Conservation (phyloP, 495 filamentous ascomycete species). For the Choiromyces venosus region DNA sequence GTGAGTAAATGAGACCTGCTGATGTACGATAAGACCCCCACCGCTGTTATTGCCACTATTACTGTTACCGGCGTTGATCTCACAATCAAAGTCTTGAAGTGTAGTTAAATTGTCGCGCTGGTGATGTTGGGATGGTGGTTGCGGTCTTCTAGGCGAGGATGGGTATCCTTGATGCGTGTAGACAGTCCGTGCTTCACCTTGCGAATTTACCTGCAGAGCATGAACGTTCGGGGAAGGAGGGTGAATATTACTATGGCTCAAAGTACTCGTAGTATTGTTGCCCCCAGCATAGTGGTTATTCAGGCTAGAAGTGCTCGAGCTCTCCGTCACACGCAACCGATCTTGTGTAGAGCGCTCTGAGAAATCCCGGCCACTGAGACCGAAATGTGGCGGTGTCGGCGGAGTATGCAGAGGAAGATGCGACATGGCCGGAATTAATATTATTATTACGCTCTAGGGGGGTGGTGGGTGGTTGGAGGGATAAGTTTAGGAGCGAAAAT, state of each 20-base stretch:
- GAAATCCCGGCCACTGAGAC: constrained; percentile 26
- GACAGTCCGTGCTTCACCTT: constrained; percentile 35
- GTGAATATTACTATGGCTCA: constrained; percentile 13
- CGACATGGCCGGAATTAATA: constrained; percentile 34
- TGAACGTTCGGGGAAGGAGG: constrained; percentile 34
- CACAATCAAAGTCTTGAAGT: constrained; percentile 22
- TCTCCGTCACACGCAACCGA: constrained; percentile 30
- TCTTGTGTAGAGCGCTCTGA: constrained; percentile 28
- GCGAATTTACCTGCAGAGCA: constrained; percentile 30
- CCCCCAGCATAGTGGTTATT: constrained; percentile 31
- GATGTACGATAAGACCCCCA: constrained; percentile 3
- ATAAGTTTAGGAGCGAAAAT: constrained; percentile 14
- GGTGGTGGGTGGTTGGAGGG: constrained; percentile 14
- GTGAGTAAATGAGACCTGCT: constrained; percentile 26
- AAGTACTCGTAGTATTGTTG: constrained; percentile 18
- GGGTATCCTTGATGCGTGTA: constrained; percentile 31
- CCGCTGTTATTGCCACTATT: constrained; percentile 20
- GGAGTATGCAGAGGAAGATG: constrained; percentile 26
- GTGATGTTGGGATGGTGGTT: constrained; percentile 24
- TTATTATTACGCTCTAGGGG: constrained; percentile 36
- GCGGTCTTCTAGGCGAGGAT: constrained; percentile 22
- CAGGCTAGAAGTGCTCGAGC: constrained; percentile 21
- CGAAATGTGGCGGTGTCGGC: constrained; percentile 24
- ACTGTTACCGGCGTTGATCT: constrained; percentile 21
- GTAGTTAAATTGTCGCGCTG: constrained; percentile 20